A percentile compares a stretch with the other conserved stretches of the same genome.
Conservation (phyloP, 768 basidiomycete genomes). For the Leccinum rimulosum region DNA sequence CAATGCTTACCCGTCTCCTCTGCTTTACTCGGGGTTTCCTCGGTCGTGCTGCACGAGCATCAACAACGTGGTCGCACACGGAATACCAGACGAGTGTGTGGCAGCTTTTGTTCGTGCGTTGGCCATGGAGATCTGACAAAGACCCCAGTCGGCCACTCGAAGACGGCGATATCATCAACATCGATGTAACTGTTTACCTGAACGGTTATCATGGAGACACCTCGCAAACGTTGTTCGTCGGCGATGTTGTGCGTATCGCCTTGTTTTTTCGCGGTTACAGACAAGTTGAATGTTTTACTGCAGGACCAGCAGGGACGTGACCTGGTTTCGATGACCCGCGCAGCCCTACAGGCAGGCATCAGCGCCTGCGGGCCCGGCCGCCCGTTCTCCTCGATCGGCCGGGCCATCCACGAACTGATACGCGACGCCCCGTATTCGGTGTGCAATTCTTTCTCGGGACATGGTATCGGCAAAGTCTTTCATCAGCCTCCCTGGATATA, state of each 20-base stretch:
- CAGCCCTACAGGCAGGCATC: slow-evolving; percentile 72
- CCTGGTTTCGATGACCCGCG: slow-evolving; percentile 59
- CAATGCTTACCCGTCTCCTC: slow-evolving; percentile 84
- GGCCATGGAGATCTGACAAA: neutral
- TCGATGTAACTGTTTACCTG: slow-evolving; percentile 85
- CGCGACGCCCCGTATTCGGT: slow-evolving; percentile 48
- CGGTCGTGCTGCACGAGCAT: slow-evolving; percentile 63
- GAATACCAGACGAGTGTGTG: slow-evolving; percentile 85
- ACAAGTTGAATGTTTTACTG: neutral
- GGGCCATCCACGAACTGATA: slow-evolving; percentile 58
- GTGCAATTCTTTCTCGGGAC: slow-evolving; percentile 74
- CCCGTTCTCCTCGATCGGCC: slow-evolving; percentile 69
- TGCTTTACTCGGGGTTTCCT: slow-evolving; percentile 61
- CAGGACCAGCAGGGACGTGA: slow-evolving; percentile 71
- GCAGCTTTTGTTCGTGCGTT: neutral
- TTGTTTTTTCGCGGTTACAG: neutral
- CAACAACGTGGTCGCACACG: slow-evolving; percentile 85
- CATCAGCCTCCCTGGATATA: slow-evolving; percentile 83
- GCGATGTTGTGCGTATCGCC: slow-evolving; percentile 56
- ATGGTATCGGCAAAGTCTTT: slow-evolving; percentile 82
- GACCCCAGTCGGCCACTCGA: slow-evolving; percentile 66
- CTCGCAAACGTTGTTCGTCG: slow-evolving; percentile 79
- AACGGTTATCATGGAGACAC: slow-evolving; percentile 90
- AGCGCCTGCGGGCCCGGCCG: slow-evolving; percentile 67
- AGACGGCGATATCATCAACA: slow-evolving; percentile 83